Evolutionary conservation across 2,329 filamentous ascomycete genomes (phyloP).

Genomic region (Dothiorella sarmentorum): DNA sequence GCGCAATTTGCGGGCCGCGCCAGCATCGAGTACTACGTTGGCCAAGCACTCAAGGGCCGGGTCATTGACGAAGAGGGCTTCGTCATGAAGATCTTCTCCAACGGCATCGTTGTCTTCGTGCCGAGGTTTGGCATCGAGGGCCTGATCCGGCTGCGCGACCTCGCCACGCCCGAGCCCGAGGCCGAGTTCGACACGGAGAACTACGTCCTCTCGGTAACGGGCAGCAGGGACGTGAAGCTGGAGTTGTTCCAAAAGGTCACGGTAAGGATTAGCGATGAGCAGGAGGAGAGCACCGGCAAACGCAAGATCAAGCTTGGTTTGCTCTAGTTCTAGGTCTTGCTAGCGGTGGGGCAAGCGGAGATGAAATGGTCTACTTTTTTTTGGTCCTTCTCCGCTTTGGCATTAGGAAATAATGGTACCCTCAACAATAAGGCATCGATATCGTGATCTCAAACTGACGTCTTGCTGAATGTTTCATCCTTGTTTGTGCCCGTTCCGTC

Average conservation of each 20-base stretch:
- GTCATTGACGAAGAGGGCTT: conserved; percentile 83
- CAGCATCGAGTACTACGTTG: conserved; percentile 96
- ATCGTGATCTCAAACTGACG: neutral
- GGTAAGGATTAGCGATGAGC: conserved; percentile 86
- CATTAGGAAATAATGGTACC: neutral
- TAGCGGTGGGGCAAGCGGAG: neutral
- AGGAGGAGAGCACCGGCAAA: conserved; percentile 95
- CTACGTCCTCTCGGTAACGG: conserved; percentile 66
- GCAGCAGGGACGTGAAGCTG: conserved; percentile 57
- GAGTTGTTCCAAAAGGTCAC: conserved; percentile 90
- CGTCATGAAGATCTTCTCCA: conserved; percentile 95
- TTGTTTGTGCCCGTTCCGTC: too few relatives aligned
- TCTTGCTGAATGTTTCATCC: neutral
- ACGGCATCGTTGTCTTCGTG: conserved; percentile 95
- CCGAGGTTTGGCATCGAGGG: conserved; percentile 94
- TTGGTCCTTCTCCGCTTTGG: neutral
- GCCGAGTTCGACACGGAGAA: conserved; percentile 81
- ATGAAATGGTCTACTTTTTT: neutral
- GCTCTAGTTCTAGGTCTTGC: conserved; percentile 28
- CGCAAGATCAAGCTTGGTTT: conserved; percentile 73
- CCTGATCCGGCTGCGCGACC: conserved; percentile 78
- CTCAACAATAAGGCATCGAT: neutral
- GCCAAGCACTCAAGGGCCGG: conserved; percentile 82
- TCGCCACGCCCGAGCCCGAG: conserved; percentile 72
- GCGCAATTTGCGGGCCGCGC: conserved; percentile 93